Evolutionary conservation across 768 basidiomycete species (phyloP).

Genomic region (Coprinellus micaceus): DNA sequence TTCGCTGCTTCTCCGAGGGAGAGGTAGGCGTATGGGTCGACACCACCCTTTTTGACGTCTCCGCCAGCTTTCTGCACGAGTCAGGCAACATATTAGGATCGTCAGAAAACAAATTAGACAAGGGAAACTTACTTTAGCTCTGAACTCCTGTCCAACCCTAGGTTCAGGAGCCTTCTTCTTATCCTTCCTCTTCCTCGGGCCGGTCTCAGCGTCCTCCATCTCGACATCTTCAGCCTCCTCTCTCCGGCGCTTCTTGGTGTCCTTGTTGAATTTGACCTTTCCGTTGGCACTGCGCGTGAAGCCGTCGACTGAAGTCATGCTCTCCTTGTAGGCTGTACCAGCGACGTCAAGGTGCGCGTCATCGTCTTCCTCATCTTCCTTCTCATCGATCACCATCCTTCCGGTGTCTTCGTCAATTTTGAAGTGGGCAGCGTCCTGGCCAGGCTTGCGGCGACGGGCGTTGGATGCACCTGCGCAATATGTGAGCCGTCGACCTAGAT

Average conservation of each 20-base stretch:
- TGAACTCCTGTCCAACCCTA: slow-evolving; percentile 83
- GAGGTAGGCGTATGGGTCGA: slow-evolving; percentile 93
- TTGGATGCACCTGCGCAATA: slow-evolving; percentile 36
- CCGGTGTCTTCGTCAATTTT: slow-evolving; percentile 83
- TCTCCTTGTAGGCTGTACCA: slow-evolving; percentile 82
- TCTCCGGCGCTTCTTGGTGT: slow-evolving; percentile 88
- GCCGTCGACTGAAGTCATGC: slow-evolving; percentile 81
- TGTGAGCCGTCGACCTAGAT: too few relatives aligned
- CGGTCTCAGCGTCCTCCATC: slow-evolving; percentile 66
- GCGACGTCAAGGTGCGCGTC: slow-evolving; percentile 45
- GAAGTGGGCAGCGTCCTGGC: slow-evolving; percentile 83
- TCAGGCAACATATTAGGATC: slow-evolving; percentile 10
- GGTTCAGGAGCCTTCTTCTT: slow-evolving; percentile 44
- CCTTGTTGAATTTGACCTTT: slow-evolving; percentile 91
- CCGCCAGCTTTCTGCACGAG: slow-evolving; percentile 81
- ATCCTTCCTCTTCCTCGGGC: slow-evolving; percentile 47
- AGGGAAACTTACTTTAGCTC: slow-evolving; percentile 73
- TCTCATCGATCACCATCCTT: slow-evolving; percentile 72
- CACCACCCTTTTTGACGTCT: slow-evolving; percentile 80
- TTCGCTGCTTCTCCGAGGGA: slow-evolving; percentile 81
- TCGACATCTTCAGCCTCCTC: slow-evolving; percentile 69
- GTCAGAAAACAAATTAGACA: neutral
- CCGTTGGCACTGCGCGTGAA: slow-evolving; percentile 83
- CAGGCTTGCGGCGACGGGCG: slow-evolving; percentile 66
- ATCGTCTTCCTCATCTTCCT: slow-evolving; percentile 44